phyloP scores from a whole-genome alignment of 371 early-diverging fungal species.

The Mucor plumbeus region DNA sequence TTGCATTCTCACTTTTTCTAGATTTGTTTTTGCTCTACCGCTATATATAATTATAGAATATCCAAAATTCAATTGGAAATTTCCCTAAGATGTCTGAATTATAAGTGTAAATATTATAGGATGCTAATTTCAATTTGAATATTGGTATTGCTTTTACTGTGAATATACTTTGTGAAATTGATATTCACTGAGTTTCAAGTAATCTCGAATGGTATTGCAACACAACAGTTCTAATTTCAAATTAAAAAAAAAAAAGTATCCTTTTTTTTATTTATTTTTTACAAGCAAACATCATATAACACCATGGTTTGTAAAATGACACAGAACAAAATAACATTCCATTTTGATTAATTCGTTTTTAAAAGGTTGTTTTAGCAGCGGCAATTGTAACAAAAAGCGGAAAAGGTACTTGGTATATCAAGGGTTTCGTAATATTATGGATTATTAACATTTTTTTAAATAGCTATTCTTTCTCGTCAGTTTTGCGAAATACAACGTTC shows the following conservation, averaged over 20 bases:
- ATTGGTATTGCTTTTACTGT: no score
- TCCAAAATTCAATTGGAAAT: no score
- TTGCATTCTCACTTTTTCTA: no score
- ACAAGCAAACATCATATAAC: neutral
- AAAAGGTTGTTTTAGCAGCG: slow-evolving; percentile 85
- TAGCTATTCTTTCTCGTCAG: slow-evolving; percentile 95
- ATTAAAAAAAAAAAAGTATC: neutral
- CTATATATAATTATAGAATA: no score
- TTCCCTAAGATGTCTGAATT: no score
- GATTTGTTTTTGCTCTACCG: no score
- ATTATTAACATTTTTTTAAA: neutral
- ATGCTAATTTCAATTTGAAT: no score
- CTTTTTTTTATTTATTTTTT: neutral
- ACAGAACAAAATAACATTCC: neutral
- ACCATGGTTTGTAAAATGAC: neutral
- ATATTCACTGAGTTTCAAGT: neutral
- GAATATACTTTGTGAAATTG: no score
- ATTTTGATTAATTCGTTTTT: neutral
- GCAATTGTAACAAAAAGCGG: slow-evolving; percentile 93
- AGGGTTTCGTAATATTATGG: neutral
- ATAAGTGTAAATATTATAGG: no score
- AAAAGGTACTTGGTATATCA: slow-evolving; percentile 69
- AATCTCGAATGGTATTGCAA: neutral
- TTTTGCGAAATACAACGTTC: slow-evolving; percentile 95
- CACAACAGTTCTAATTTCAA: neutral